Percentiles rank a stretch among this genome's conserved stretches.
Conservation (phyloP, 768 basidiomycete species). For the Tricholoma furcatifolium region DNA sequence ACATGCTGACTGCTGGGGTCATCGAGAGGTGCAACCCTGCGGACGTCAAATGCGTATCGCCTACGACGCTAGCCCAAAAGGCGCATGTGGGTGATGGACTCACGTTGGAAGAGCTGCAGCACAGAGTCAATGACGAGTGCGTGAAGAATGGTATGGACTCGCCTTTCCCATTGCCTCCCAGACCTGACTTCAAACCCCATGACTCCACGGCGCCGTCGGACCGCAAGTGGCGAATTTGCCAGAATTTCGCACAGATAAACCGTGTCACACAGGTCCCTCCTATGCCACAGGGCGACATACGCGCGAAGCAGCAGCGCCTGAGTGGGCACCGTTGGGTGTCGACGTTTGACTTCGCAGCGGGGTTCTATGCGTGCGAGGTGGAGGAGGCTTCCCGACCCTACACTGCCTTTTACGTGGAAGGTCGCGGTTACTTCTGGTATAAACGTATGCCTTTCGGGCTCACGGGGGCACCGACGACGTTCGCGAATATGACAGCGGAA, state of each 20-base stretch:
- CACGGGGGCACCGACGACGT: slow-evolving; percentile 35
- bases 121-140: slow-evolving; percentile 33
- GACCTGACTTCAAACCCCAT: no score
- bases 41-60: slow-evolving; percentile 33
- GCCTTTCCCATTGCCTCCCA: slow-evolving; percentile 21
- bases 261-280: slow-evolving; percentile 25
- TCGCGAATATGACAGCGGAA: slow-evolving; percentile 26
- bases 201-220: neutral
- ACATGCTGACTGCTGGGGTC: slow-evolving; percentile 32
- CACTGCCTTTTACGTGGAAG: slow-evolving; percentile 30
- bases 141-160: slow-evolving; percentile 20
- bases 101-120: slow-evolving; percentile 31
- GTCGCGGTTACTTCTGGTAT: slow-evolving; percentile 23
- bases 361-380: slow-evolving; percentile 29
- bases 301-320: slow-evolving; percentile 33
- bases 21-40: slow-evolving; percentile 25
- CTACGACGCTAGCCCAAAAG: slow-evolving; percentile 35
- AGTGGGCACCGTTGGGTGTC: slow-evolving; percentile 33
- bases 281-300: slow-evolving; percentile 36
- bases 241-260: slow-evolving; percentile 36
- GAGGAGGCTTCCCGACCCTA: slow-evolving; percentile 22
- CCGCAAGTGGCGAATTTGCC: slow-evolving; percentile 31
- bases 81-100: slow-evolving; percentile 28
- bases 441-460: slow-evolving; percentile 39
- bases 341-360: slow-evolving; percentile 37